A percentile compares a stretch with the other conserved stretches of the same genome.
phyloP scores from a whole-genome alignment of 176 grass and related monocot genomes.

The Oryza coarctata region DNA sequence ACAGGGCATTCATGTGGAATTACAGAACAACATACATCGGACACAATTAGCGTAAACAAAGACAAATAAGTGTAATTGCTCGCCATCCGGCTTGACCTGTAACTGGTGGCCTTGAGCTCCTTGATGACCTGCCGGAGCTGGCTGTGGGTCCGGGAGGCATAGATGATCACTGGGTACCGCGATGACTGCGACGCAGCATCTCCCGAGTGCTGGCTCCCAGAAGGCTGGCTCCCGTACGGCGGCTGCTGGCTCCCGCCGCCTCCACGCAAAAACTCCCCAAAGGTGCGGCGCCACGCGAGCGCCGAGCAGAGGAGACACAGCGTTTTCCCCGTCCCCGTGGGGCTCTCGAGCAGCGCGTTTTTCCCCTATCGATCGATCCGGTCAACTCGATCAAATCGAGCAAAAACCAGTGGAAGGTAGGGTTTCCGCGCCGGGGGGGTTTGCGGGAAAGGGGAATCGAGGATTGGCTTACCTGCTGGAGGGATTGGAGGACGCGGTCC shows the following conservation, averaged over 20 bases:
- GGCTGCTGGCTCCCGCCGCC: conserved; percentile 51
- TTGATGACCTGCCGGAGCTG: conserved; percentile 95
- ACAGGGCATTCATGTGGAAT: not conserved
- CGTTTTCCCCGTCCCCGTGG: conserved; percentile 93
- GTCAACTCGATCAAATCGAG: not conserved
- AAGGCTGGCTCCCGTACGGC: conserved; percentile 47
- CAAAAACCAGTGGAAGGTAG: conserved; percentile 3
- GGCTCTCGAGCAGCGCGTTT: conserved; percentile 93
- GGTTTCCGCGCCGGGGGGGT: conserved; percentile 10
- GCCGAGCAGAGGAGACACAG: conserved; percentile 81
- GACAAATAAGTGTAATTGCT: not conserved
- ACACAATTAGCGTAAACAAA: conserved; percentile 3
- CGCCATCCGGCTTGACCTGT: conserved; percentile 50
- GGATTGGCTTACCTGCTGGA: conserved; percentile 61
- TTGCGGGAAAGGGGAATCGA: not conserved
- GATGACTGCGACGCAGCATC: conserved; percentile 29
- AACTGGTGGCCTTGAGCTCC: conserved; percentile 84
- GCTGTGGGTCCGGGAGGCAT: conserved; percentile 89
- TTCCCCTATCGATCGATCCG: conserved; percentile 47
- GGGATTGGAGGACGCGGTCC: conserved; percentile 85
- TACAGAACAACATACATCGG: not conserved
- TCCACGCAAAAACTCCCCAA: conserved; percentile 62
- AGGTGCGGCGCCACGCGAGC: conserved; percentile 83
- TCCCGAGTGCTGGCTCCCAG: conserved; percentile 55
- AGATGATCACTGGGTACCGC: conserved; percentile 84